Evolutionary conservation across 371 early-diverging fungal species (phyloP), one percentile per base, ranked within the genome.

Genomic region (Mucor lusitanicus): DNA sequence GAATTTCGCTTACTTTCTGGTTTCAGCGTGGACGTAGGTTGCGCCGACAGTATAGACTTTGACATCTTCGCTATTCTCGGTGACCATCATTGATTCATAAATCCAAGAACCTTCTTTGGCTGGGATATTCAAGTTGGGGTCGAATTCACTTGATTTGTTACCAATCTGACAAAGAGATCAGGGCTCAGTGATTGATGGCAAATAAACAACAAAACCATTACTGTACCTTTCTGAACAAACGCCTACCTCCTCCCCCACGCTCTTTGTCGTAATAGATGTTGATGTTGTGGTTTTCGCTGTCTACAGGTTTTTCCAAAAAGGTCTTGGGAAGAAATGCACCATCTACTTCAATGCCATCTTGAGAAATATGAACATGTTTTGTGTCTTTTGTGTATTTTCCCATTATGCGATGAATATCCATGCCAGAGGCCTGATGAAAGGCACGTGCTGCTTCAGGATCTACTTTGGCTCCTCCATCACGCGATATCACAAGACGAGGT

Each of bases 241-340:
- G 86, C 63, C 99, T 87, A 32, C 92, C 94, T 28, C 99, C 96
- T 56, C 98, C 97, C 23, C 97, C 98, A 46, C 85, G 79, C n/a
- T 85, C 80, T 9, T 85, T 74, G 19, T 90, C 84, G 78, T 95
- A 99, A 82, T 99, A 99, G 55, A 99, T 96, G 77, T 93, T 89
- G 62, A 99, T 95, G 75, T 98, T 97, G 79, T 99, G 99, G 74
- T 99, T 90, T 76, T 99, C 99, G 33, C 97, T 96, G 33, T 93
- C 89, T 1, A 93, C 94, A 2, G 99, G 99, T 73, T 99, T 99
- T 71, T 99, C 99, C 21, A 99, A 97, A 81, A 98, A 99, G 6
- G 99, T 97, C 75, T 98, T 99, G 53, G 72, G 74, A 28, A 99
- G 75, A 21, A 74, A 79, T 63, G 84, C 67, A 5, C 87, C 88